Conservation (phyloP, 352 stramenopile genomes). For the Blastocystis sp. region DNA sequence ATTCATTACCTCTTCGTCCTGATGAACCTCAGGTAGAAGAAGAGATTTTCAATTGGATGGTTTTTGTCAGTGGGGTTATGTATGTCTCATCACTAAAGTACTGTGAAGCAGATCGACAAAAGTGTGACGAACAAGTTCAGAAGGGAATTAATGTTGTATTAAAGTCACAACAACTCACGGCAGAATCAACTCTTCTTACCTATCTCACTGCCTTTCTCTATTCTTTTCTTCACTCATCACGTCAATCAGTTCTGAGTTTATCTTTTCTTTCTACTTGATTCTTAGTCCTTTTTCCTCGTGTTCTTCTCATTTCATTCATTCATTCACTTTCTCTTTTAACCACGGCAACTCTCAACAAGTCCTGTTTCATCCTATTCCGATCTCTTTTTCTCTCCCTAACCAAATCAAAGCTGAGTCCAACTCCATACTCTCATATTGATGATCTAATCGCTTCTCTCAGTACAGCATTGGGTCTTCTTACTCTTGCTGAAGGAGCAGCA, state of each 20-base stretch:
- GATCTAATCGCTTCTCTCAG: not conserved
- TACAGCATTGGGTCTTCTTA: conserved; percentile 1
- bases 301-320: not conserved
- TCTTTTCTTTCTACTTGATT: not conserved
- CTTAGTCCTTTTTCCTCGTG: not conserved
- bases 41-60: not conserved
- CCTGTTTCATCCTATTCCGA: conserved; percentile 19
- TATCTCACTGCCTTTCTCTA: not conserved
- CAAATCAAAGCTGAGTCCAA: not conserved
- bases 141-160: not conserved
- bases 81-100: not conserved
- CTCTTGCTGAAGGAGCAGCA: not conserved
- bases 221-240: not conserved
- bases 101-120: not conserved
- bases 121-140: not conserved
- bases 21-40: not conserved
- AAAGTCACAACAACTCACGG: not conserved
- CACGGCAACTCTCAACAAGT: not conserved
- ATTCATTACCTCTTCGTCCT: not conserved
- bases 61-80: not conserved
- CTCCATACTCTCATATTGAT: not conserved
- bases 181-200: not conserved
- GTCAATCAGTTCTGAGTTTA: not conserved
- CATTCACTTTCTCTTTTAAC: not conserved
- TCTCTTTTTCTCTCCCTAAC: not conserved